Conservation (phyloP, 352 stramenopile species). For the Phytophthora boehmeriae region DNA sequence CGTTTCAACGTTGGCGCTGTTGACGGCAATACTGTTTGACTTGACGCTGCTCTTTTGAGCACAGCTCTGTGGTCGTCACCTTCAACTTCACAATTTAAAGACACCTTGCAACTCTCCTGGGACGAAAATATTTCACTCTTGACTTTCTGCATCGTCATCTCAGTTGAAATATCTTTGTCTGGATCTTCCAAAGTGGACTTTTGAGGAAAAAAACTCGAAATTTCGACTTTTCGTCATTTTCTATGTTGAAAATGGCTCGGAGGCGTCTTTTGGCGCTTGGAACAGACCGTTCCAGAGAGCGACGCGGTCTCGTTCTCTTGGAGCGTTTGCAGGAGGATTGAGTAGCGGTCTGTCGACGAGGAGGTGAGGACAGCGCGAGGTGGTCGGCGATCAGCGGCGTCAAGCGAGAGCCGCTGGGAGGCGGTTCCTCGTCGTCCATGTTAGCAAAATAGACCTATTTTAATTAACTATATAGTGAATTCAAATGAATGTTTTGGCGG, state of each 20-base stretch:
- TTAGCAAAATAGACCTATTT: too few species aligned
- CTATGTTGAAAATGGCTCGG: slow-evolving; percentile 24
- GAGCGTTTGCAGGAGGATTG: slow-evolving; percentile 8
- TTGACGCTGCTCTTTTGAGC: slow-evolving; percentile 26
- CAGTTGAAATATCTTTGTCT: background rate
- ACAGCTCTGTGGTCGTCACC: background rate
- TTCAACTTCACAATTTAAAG: slow-evolving; percentile 6
- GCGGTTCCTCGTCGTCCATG: background rate
- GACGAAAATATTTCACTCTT: background rate
- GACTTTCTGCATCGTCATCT: background rate
- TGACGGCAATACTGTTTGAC: slow-evolving; percentile 10
- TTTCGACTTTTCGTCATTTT: slow-evolving; percentile 4
- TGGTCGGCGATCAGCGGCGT: slow-evolving; percentile 26
- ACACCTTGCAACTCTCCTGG: background rate
- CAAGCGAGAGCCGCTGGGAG: slow-evolving; percentile 10
- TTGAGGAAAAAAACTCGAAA: background rate
- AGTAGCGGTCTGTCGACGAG: slow-evolving; percentile 2
- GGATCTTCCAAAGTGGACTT: background rate
- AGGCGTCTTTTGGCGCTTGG: slow-evolving; percentile 5
- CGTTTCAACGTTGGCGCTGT: slow-evolving; percentile 14
- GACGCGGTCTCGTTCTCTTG: slow-evolving; percentile 10
- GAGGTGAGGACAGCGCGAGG: slow-evolving; percentile 26
- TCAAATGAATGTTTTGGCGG: slow-evolving; percentile 2
- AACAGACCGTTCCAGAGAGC: background rate
- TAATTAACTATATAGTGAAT: background rate